Base-by-base conservation (phyloP, 306 rosid species). In the Trichosanthes cucumerina region DNA sequence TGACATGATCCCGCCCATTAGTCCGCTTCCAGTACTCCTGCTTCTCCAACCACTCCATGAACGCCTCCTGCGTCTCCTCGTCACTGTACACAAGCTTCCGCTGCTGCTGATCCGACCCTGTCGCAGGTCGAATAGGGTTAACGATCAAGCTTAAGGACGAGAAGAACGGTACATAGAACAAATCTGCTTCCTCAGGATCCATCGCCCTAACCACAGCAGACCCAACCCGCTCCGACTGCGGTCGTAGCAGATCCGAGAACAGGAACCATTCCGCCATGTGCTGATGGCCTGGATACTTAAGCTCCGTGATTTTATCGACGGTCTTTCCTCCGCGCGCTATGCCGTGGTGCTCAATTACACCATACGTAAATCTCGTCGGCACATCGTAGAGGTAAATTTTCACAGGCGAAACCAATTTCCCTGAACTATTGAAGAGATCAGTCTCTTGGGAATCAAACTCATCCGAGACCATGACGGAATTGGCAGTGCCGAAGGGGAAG, bases 191-290 rank as follows among this genome's bases (percentile, higher is more conserved):
- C 0, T 95, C 96, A 4, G 98, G 99, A 87, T 92, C 98, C 79
- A 62, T 18, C 0, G 39, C 79, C 39, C 64, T 76, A 56, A 57
- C 69, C 0, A 88, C 83, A 0, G 96, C 87, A 10, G 96, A 92
- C 13, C 86, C 91, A 1, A 71, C 26, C 1, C 96, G 96, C 39
- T 76, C 68, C 5, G 69, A 81, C 0, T 86, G 89, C 65, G 91
- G 84, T 58, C 90, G 86, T 21, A 76, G 79, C 3, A 95, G 88
- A 83, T 95, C 96, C 36, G 79, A 16, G 83, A 83, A 95, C 12
- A 95, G 83, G 79, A 90, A 90, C 99, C 99, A 95, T 80, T 95
- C 99, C 11, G 93, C 86, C 99, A 95, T 95, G 84, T 92, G 96
- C 84, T 92, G 97, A 79, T 95, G 99, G 10, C 99, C 99, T 0